Percentiles rank a stretch among this genome's conserved stretches.
Conservation (phyloP, 164 flowering plant genomes). For the Nelumbo lutea region DNA sequence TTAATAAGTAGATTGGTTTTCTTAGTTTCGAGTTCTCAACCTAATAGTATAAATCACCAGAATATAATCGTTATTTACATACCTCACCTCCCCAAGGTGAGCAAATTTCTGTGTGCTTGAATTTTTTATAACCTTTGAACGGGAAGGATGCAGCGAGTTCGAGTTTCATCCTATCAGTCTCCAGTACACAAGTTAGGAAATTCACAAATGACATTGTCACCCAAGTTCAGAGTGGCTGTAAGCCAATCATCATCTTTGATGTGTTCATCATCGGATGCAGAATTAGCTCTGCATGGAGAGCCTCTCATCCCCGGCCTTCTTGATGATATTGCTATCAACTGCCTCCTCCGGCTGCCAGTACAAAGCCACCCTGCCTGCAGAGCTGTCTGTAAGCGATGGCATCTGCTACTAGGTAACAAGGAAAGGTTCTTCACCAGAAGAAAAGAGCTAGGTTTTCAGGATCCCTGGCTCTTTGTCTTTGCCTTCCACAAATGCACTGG, state of each 20-base stretch:
- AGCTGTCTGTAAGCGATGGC: slow-evolving; percentile 76
- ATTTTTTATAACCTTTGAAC: background rate
- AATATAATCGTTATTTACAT: background rate
- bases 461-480: slow-evolving; percentile 60
- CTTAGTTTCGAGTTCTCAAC: background rate
- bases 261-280: slow-evolving; percentile 36
- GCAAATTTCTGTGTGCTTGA: background rate
- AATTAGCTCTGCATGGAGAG: slow-evolving; percentile 31
- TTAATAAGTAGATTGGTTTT: background rate
- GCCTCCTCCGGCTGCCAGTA: slow-evolving; percentile 81
- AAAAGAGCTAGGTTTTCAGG: slow-evolving; percentile 52
- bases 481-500: slow-evolving; percentile 49
- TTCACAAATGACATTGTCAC: slow-evolving; percentile 75
- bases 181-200: slow-evolving; percentile 85
- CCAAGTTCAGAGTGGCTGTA: slow-evolving; percentile 63
- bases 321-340: slow-evolving; percentile 74
- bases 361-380: slow-evolving; percentile 47
- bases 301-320: slow-evolving; percentile 86
- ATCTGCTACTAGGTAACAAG: slow-evolving; percentile 51
- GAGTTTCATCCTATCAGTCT: slow-evolving; percentile 66
- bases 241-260: slow-evolving; percentile 27
- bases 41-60: background rate
- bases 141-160: slow-evolving; percentile 65
- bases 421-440: slow-evolving; percentile 64
- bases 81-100: background rate